Conservation (phyloP, 179 eudicot genomes). For the Beta macrorhiza region DNA sequence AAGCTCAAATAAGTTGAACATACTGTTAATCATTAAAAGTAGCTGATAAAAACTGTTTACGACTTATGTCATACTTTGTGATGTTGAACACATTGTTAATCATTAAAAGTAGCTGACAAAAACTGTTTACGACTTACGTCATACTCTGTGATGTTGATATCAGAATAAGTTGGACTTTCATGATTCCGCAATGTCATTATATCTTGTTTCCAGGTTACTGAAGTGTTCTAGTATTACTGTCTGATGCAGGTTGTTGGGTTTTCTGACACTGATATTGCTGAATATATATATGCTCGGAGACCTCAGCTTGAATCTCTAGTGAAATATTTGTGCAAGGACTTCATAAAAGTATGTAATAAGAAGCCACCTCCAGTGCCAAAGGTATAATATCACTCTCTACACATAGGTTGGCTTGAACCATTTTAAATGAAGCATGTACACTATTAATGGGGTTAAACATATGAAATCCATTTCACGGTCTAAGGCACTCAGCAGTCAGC, state of each 20-base stretch:
- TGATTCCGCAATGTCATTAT: not conserved
- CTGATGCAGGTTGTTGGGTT: constrained; percentile 78
- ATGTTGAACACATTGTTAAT: not conserved
- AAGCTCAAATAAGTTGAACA: too few relatives aligned
- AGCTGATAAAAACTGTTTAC: not conserved
- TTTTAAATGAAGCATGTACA: constrained; percentile 1
- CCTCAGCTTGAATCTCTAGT: constrained; percentile 60
- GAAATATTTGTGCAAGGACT: constrained; percentile 72
- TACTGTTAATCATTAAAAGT: not conserved
- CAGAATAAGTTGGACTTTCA: not conserved
- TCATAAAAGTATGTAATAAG: constrained; percentile 63
- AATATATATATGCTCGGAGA: constrained; percentile 66
- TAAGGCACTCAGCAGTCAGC: not conserved
- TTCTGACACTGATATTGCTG: constrained; percentile 93
- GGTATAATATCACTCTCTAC: constrained; percentile 35
- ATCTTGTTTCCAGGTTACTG: not conserved
- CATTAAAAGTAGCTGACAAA: not conserved
- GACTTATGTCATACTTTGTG: not conserved
- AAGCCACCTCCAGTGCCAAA: constrained; percentile 91
- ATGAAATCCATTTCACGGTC: too few relatives aligned
- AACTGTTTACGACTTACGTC: not conserved
- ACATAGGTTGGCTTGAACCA: not conserved
- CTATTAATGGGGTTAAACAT: not conserved
- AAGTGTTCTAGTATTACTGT: not conserved
- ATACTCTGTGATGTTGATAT: not conserved